phyloP scores from a whole-genome alignment of 352 stramenopile genomes.

The Phytophthora colocasiae region DNA sequence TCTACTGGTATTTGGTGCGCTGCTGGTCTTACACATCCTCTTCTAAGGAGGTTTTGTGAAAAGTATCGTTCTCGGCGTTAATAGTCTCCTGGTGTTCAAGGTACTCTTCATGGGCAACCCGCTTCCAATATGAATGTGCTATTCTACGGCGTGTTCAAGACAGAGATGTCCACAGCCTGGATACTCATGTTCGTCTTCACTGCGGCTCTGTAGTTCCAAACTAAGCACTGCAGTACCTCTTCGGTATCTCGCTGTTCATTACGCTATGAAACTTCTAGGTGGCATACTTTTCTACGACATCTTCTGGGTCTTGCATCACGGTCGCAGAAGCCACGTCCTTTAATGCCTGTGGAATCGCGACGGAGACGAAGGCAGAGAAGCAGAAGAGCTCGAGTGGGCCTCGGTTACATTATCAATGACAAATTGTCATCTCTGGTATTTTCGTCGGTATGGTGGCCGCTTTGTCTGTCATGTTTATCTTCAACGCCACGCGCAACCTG shows the following conservation, averaged over 20 bases:
- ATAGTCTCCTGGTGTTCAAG: constrained; percentile 88
- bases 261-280: constrained; percentile 96
- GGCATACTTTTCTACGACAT: constrained; percentile 97
- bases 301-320: constrained; percentile 99
- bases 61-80: constrained; percentile 55
- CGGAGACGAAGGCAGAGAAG: constrained; percentile 71
- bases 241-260: constrained; percentile 98
- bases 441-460: no score
- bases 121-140: constrained; percentile 84
- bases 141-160: constrained; percentile 83
- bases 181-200: constrained; percentile 88
- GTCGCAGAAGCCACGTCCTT: constrained; percentile 99
- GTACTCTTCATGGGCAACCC: constrained; percentile 69
- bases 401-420: no score
- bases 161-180: constrained; percentile 91
- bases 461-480: no score
- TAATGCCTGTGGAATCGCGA: constrained; percentile 69
- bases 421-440: no score
- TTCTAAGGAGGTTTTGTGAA: constrained; percentile 91
- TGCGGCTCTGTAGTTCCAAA: constrained; percentile 95
- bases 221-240: constrained; percentile 99
- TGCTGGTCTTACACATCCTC: constrained; percentile 96
- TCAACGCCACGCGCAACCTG: no score
- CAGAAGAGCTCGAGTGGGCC: constrained; percentile 57
- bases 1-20: constrained; percentile 93